Base-by-base conservation (phyloP, 257 asterid genomes). In the Cruciata laevipes region DNA sequence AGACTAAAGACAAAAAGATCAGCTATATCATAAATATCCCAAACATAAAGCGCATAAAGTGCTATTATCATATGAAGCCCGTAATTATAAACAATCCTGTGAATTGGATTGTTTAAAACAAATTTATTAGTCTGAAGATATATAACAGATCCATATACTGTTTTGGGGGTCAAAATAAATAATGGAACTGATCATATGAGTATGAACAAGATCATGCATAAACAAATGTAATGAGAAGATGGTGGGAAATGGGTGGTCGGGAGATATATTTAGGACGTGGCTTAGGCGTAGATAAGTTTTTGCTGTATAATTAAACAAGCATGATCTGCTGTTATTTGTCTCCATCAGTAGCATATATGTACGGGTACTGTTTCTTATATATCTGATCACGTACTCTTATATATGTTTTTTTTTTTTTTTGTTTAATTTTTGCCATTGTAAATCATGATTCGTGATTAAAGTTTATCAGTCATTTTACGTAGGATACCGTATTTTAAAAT, bases 181-280 rank as follows among this genome's bases (percentile, higher is more conserved):
- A n/a, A n/a, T n/a, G n/a, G n/a, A n/a, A n/a, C n/a, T n/a, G n/a
- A n/a, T n/a, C n/a, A n/a, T n/a, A n/a, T n/a, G n/a, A n/a, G 20
- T 5, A 55, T 55, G 61, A 21, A 21, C 13, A 55, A 55, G 61
- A 55, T n/a, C n/a, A n/a, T n/a, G n/a, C 0, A 55, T 55, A n/a
- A 53, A 53, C 13, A 55, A 11, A 55, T 20, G 30, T 9, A 21
- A 55, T 21, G 13, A 55, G 31, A 55, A 21, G 61, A 55, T 55
- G 61, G 61, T 11, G 11, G 49, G 17, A 40, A 40, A 40, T 40
- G 10, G 49, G 49, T 53, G 59, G 59, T 55, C 23, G 61, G 61
- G 14, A 55, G 61, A 55, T 55, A 55, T 53, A n/a, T 20, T 7
- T 53, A 53, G 60, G 60, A 53, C 60, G 60, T 53, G 60, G 60